Conservation (phyloP, 2,329 filamentous ascomycete species). For the Nemania sp. region DNA sequence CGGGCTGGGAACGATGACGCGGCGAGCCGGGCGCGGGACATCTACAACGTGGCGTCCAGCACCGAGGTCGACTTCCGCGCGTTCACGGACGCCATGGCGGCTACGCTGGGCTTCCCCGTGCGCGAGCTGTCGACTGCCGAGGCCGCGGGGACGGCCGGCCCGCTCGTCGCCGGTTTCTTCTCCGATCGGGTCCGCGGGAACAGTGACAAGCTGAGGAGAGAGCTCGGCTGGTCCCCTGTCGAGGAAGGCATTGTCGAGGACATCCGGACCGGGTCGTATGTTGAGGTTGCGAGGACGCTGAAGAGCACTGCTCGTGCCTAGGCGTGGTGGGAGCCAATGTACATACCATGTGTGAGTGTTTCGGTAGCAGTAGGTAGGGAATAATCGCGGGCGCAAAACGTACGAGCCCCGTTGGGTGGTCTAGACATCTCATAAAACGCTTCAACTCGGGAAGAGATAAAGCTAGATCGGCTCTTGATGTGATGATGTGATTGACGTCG, state of each 20-base stretch:
- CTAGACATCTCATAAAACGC: too few relatives aligned
- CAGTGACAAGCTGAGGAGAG: conserved; percentile 18
- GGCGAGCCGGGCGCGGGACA: not conserved
- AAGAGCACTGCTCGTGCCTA: not conserved
- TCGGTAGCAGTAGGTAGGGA: not conserved
- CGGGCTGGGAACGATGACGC: conserved; percentile 30
- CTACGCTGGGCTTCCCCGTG: conserved; percentile 9
- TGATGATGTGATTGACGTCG: too few relatives aligned
- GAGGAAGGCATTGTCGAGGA: conserved; percentile 24
- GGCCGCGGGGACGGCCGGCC: conserved; percentile 1
- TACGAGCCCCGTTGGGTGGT: too few relatives aligned
- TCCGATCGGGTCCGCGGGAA: conserved; percentile 11
- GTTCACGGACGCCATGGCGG: conserved; percentile 20
- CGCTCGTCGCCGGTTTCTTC: conserved; percentile 17
- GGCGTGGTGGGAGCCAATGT: not conserved
- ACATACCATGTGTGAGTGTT: not conserved
- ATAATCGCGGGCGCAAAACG: too few relatives aligned
- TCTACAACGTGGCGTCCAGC: conserved; percentile 9
- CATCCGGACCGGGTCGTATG: conserved; percentile 25
- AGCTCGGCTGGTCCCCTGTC: conserved; percentile 19
- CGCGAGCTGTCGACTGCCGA: conserved; percentile 32
- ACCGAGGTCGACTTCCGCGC: conserved; percentile 42
- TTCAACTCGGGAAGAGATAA: too few relatives aligned
- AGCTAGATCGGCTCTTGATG: too few relatives aligned
- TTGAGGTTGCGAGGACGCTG: conserved; percentile 16